Evolutionary conservation across 306 rosid genomes (phyloP).

Genomic region (Medicago arabica): DNA sequence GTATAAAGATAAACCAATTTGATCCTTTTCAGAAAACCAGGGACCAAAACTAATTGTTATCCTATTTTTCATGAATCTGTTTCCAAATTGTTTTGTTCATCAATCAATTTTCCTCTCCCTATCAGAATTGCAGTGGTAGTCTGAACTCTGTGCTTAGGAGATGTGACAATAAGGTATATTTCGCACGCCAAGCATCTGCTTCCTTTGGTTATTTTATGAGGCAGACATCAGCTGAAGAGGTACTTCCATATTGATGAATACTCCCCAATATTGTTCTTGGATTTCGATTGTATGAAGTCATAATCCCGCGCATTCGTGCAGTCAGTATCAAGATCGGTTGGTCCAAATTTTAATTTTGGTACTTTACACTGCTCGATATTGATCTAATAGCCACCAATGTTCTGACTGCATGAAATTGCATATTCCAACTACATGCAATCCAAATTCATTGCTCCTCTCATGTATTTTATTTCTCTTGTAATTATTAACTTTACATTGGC

Average conservation of each 20-base stretch:
- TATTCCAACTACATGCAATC: not conserved
- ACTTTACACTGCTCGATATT: not conserved
- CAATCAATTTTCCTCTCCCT: conserved; percentile 27
- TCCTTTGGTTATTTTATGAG: conserved; percentile 71
- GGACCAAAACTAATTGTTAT: no score
- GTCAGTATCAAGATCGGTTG: not conserved
- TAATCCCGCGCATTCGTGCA: no score
- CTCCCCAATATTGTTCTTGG: conserved; percentile 3
- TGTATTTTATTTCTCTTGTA: conserved; percentile 7
- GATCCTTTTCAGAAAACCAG: no score
- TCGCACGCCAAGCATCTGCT: conserved; percentile 72
- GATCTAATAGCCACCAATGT: not conserved
- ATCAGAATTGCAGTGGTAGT: conserved; percentile 65
- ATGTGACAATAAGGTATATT: conserved; percentile 56
- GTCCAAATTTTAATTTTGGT: not conserved
- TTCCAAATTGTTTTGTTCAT: conserved; percentile 33
- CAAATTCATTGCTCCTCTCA: conserved; percentile 5
- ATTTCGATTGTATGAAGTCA: no score
- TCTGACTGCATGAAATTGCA: not conserved
- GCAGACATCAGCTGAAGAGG: conserved; percentile 60
- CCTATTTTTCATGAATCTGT: not conserved
- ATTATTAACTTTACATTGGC: conserved; percentile 21
- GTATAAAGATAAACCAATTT: no score
- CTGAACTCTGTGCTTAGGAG: conserved; percentile 60
- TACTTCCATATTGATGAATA: conserved; percentile 25